Conservation (phyloP, 768 basidiomycete species). For the Naganishia vaughanmartiniae region DNA sequence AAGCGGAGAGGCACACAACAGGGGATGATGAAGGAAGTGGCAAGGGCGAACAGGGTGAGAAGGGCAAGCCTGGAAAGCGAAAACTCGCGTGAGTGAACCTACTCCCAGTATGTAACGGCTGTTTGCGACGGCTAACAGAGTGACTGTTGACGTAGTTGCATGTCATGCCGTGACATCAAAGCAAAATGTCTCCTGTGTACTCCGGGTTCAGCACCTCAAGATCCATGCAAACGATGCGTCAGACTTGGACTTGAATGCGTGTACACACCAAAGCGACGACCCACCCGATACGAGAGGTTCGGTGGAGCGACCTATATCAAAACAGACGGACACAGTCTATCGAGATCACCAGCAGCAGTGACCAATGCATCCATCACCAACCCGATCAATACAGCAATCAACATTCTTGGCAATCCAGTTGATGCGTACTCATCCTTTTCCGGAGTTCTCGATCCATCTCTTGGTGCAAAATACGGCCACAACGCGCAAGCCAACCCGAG, state of each 20-base stretch:
- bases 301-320: not conserved
- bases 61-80: conserved; percentile 3
- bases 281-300: conserved; percentile 8
- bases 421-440: conserved; percentile 4
- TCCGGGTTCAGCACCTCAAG: conserved; percentile 25
- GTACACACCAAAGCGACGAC: conserved; percentile 29
- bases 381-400: not conserved
- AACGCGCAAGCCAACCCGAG: not conserved
- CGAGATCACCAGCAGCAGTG: not conserved
- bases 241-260: conserved; percentile 23
- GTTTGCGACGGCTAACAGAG: not conserved
- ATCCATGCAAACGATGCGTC: conserved; percentile 29
- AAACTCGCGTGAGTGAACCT: conserved; percentile 17
- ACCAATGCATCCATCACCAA: not conserved
- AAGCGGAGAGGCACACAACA: not conserved
- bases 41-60: not conserved
- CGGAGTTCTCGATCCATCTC: not conserved
- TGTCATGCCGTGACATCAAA: conserved; percentile 18
- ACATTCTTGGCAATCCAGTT: not conserved
- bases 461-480: not conserved
- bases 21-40: not conserved
- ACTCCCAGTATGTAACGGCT: too few relatives aligned
- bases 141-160: not conserved
- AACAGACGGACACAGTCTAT: not conserved
- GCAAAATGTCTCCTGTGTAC: conserved; percentile 23